Base-by-base conservation (phyloP, 129 eudicot genomes). In the Sambucus nigra region DNA sequence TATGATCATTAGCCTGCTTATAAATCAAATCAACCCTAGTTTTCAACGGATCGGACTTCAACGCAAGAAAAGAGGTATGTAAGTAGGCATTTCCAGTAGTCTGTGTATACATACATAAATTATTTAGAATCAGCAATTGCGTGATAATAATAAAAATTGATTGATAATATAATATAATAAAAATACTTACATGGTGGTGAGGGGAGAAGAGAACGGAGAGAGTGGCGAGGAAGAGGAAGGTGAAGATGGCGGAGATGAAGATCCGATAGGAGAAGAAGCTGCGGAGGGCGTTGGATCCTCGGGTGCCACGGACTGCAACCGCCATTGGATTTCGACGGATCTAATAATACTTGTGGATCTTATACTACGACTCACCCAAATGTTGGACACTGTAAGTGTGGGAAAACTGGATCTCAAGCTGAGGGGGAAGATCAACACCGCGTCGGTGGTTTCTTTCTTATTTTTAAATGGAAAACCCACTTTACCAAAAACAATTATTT, bases 221-320 rank as follows among this genome's bases (percentile, higher is more conserved):
- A 56, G 97, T 82, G 46, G 82, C 84, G 39, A 88, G 69, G 73
- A 88, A 84, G 15, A 88, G 70, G 35, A 88, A 72, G 61, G 91
- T 77, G 53, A 88, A 77, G 78, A 88, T 72, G 15, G 94, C 87
- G 38, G 97, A 83, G 21, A 80, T 81, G 69, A 83, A 73, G 84
- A 88, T 75, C 80, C 94, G 87, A 69, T 80, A 84, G 3, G 91
- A 77, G 64, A 80, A 80, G 60, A 80, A 71, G 75, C 60, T 73
- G 9, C 94, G 76, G 10, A 70, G 24, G 28, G 63, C 73, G 35
- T 53, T 25, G 25, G 60, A 79, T 27, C 69, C 32, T 32, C 88
- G 64, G 68, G 74, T 64, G 53, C 76, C 80, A 53, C 94, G 87
- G 64, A 72, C 81, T 32, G 73, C 83, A 39, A 81, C 80, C 65